Percentiles rank a stretch among this genome's conserved stretches.
These are phyloP conservation scores for Xylogone sp. DNA, from an alignment of 2,329 filamentous ascomycete genomes.

Conservation along the genomic window DNA sequence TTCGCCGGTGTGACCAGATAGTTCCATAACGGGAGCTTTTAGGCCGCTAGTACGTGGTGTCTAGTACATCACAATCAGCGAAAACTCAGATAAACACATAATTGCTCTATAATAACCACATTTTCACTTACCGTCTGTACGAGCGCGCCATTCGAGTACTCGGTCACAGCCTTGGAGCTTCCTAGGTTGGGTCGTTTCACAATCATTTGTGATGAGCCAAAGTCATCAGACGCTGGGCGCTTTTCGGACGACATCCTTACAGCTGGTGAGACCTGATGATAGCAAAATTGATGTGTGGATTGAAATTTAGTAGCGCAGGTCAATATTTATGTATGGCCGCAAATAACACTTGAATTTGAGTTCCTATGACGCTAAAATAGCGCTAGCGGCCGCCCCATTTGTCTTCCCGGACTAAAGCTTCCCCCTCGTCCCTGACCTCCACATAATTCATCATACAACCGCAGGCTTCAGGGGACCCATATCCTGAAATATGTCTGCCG, in stretches of 20 bases:
- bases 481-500: constrained; percentile 46
- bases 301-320: neutral
- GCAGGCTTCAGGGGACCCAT: constrained; percentile 1
- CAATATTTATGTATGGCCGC: neutral
- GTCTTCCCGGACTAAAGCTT: neutral
- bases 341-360: neutral
- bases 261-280: neutral
- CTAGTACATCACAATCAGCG: constrained; percentile 41
- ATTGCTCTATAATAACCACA: neutral
- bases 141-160: constrained; percentile 58
- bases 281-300: neutral
- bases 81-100: neutral
- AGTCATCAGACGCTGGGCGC: constrained; percentile 81
- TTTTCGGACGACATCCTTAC: constrained; percentile 81
- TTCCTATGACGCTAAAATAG: neutral
- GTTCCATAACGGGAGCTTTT: constrained; percentile 89
- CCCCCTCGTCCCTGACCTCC: neutral
- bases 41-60: constrained; percentile 75
- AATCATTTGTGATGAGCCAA: constrained; percentile 73
- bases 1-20: constrained; percentile 79
- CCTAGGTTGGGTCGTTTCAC: constrained; percentile 83
- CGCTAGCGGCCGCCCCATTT: constrained; percentile 1
- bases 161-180: constrained; percentile 47
- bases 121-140: constrained; percentile 57
- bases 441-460: constrained; percentile 3